A percentile compares a stretch with the other conserved stretches of the same genome.
phyloP scores from a whole-genome alignment of 306 rosid species.

The Crotalaria pallida region DNA sequence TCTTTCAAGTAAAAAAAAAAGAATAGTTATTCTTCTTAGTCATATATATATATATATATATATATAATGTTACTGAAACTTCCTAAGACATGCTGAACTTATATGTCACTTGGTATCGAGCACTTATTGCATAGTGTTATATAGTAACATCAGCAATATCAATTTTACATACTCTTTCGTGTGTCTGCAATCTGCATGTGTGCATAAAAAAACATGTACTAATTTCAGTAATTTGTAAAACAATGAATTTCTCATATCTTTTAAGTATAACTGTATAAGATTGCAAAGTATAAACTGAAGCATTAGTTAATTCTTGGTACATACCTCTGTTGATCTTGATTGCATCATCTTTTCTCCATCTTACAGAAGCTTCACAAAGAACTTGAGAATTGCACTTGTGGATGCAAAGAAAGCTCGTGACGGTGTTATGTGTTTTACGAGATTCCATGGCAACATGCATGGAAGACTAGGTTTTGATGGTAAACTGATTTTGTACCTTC shows the following conservation, averaged over 20 bases:
- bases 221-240: not conserved
- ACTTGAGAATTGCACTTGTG: constrained; percentile 72
- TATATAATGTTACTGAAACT: too few species aligned
- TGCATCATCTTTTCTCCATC: not conserved
- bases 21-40: not conserved
- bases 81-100: not conserved
- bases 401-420: constrained; percentile 50
- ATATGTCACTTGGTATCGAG: not conserved
- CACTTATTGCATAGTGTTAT: not conserved
- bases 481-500: constrained; percentile 38
- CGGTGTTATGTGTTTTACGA: not conserved
- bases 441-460: not conserved
- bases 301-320: not conserved
- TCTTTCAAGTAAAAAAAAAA: not conserved
- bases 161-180: not conserved
- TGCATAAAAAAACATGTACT: too few species aligned
- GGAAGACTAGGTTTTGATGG: constrained; percentile 14
- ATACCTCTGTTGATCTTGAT: not conserved
- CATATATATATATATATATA: too few species aligned
- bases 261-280: not conserved
- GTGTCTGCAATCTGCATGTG: too few species aligned
- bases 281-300: not conserved
- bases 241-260: not conserved
- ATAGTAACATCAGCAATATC: not conserved
- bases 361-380: constrained; percentile 72